Base-by-base conservation (phyloP, 805 yeast species). In the Starmerella geochares region DNA sequence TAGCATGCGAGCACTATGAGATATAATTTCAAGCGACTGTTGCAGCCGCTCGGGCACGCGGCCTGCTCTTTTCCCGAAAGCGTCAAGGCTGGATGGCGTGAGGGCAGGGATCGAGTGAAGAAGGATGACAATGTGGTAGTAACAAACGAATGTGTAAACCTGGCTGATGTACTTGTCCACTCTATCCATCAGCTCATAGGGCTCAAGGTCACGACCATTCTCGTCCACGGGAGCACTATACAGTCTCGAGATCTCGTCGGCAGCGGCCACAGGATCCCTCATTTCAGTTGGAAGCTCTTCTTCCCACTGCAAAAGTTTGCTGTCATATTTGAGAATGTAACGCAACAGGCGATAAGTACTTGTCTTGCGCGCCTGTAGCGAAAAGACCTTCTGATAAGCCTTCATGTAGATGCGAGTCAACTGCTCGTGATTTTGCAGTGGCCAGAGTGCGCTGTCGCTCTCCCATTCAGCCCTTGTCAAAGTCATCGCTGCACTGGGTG, bases 391-490 rank as follows among this genome's bases (percentile, higher is more conserved):
- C 21, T 47, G 46, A 47, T 48, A 56, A 6, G 52, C 51, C 23
- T 44, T 29, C 19, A 46, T 33, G 31, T 56, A 60, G 10, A 59
- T 17, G 14, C 27, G 24, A 37, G 43, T 33, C 32, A 59, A 49
- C 28, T 47, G 43, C 11, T 14, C 9, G 14, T 20, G 46, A 7
- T 40, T 25, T 9, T 14, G 46, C 16, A 27, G 9, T 3, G 33
- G 19, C 46, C 52, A 10, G 39, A 47, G 21, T 54, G 45, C 27
- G 17, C 3, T 16, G 4, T 17, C 27, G 20, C 2, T 4, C 10
- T 20, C 58, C 50, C 31, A 27, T 13, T 59, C 60, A 8, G 31
- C 27, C 19, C 53, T 56, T 13, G 46, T 14, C 32, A 77, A 64
- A 29, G 71, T 57, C 25, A 17, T 57, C 47, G 32, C 10, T n/a